Evolutionary conservation across 331 rosid genomes (phyloP).

Genomic region (Quercus tomentella): DNA sequence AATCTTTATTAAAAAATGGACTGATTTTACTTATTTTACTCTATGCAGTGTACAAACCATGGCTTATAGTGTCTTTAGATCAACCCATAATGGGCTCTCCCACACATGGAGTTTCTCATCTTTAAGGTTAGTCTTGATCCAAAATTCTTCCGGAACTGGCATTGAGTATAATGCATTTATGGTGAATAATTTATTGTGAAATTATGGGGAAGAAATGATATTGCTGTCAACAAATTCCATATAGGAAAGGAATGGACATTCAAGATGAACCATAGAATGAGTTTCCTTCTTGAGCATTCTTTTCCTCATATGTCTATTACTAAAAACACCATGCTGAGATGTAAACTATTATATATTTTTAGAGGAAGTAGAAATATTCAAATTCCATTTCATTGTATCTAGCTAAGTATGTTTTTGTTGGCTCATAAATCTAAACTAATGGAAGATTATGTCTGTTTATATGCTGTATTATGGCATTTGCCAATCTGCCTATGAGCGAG

Average conservation of each 20-base stretch:
- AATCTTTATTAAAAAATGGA: neutral
- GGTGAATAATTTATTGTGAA: neutral
- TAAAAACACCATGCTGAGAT: no score
- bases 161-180: neutral
- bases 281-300: neutral
- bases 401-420: neutral
- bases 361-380: neutral
- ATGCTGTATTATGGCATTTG: neutral
- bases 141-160: neutral
- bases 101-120: neutral
- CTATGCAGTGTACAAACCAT: slow-evolving; percentile 55
- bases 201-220: neutral
- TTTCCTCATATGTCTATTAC: neutral
- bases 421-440: neutral
- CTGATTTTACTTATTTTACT: slow-evolving; percentile 15
- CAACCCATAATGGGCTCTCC: slow-evolving; percentile 3
- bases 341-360: neutral
- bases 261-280: neutral
- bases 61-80: slow-evolving; percentile 32
- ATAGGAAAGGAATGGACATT: neutral
- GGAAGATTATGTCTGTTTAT: neutral
- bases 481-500: neutral
- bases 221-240: neutral
- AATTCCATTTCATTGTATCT: neutral
- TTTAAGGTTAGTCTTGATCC: slow-evolving; percentile 18